phyloP scores from a whole-genome alignment of 2,329 filamentous ascomycete genomes.

The Fusarium sp. region DNA sequence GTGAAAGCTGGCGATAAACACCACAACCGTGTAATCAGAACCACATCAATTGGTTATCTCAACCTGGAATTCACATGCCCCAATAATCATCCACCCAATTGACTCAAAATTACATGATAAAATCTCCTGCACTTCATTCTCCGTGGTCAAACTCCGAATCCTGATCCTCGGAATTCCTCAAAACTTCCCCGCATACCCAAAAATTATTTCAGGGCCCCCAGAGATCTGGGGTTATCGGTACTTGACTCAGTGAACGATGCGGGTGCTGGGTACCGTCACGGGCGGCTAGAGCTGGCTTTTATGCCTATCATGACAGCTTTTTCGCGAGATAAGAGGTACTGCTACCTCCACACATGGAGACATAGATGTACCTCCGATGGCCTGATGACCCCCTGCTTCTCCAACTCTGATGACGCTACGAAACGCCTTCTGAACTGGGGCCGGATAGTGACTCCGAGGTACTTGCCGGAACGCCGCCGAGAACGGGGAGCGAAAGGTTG shows the following conservation, averaged over 20 bases:
- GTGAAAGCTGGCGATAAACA: background rate
- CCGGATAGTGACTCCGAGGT: conserved; percentile 39
- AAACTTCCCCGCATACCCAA: conserved; percentile 29
- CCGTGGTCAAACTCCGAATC: conserved; percentile 24
- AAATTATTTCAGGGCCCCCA: conserved; percentile 1
- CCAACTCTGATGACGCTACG: conserved; percentile 29
- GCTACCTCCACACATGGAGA: background rate
- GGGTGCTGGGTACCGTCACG: conserved; percentile 1
- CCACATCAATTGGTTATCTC: background rate
- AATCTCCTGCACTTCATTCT: conserved; percentile 11
- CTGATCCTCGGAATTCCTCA: conserved; percentile 24
- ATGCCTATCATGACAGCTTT: conserved; percentile 7
- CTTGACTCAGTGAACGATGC: conserved; percentile 35
- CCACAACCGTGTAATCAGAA: background rate
- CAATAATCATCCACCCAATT: background rate
- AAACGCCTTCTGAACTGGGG: conserved; percentile 21
- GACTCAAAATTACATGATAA: conserved; percentile 21
- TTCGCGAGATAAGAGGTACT: conserved; percentile 27
- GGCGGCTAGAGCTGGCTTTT: background rate
- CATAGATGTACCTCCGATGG: conserved; percentile 3
- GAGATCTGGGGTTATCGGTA: conserved; percentile 31
- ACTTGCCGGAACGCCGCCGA: conserved; percentile 34
- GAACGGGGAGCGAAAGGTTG: conserved; percentile 4
- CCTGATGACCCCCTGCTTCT: conserved; percentile 29
- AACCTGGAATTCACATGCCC: background rate